Evolutionary conservation across 2,329 filamentous ascomycete genomes (phyloP).

Genomic region (Arthrocladium fulminans): DNA sequence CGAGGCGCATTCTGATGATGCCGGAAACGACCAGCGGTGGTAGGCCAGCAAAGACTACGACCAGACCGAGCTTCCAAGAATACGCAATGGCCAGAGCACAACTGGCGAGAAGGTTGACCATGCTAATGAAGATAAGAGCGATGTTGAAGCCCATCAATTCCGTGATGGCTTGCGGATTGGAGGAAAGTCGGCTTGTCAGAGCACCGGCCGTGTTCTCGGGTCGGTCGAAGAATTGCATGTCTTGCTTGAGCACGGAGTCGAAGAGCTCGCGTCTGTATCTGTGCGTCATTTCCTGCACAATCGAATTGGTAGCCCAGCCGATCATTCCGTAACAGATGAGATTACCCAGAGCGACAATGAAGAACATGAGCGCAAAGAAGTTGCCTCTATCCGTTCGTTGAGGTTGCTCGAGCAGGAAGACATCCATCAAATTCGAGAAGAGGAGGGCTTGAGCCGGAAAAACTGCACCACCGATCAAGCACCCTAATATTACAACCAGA

Average conservation of each 20-base stretch:
- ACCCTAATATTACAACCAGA: conserved; percentile 20
- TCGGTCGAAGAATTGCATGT: conserved; percentile 28
- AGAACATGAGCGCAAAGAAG: conserved; percentile 72
- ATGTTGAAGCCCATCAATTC: conserved; percentile 45
- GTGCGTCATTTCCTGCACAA: conserved; percentile 14
- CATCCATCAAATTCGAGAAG: conserved; percentile 69
- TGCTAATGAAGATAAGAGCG: conserved; percentile 39
- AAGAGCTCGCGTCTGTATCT: conserved; percentile 39
- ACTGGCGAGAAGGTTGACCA: conserved; percentile 39
- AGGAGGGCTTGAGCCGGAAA: conserved; percentile 63
- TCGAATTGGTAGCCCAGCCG: conserved; percentile 16
- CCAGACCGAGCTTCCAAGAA: conserved; percentile 44
- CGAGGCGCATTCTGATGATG: conserved; percentile 41
- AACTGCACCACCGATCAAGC: conserved; percentile 52
- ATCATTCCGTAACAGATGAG: conserved; percentile 49
- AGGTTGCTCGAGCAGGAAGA: conserved; percentile 48
- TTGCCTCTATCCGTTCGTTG: conserved; percentile 52
- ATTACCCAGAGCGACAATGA: conserved; percentile 57
- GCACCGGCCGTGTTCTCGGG: conserved; percentile 27
- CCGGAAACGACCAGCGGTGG: conserved; percentile 38
- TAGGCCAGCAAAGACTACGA: conserved; percentile 38
- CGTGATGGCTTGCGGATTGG: conserved; percentile 30
- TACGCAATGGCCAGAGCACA: conserved; percentile 38
- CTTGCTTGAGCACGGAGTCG: conserved; percentile 41
- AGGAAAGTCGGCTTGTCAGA: conserved; percentile 24